A percentile compares a stretch with the other conserved stretches of the same genome.
Evolutionary conservation across 169 alveolate genomes (phyloP).

Genomic region (Plasmodium sp.): DNA sequence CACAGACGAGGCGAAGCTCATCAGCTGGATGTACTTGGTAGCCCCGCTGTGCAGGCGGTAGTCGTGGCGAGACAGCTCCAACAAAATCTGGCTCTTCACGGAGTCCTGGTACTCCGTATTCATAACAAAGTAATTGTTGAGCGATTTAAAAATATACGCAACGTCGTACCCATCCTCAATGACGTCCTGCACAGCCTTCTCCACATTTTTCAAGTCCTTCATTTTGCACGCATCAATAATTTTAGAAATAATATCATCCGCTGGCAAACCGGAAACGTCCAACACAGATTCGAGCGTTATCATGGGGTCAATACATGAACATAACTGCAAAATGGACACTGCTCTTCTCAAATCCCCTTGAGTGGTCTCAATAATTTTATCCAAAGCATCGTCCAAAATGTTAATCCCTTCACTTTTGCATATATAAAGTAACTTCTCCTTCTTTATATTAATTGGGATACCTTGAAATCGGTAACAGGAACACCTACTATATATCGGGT

Average conservation of each 20-base stretch:
- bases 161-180: constrained; percentile 73
- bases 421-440: constrained; percentile 90
- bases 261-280: constrained; percentile 79
- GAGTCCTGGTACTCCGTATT: constrained; percentile 33
- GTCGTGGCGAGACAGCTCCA: constrained; percentile 59
- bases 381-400: constrained; percentile 82
- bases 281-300: constrained; percentile 72
- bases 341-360: constrained; percentile 97
- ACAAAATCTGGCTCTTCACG: constrained; percentile 31
- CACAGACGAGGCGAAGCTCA: constrained; percentile 54
- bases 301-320: constrained; percentile 76
- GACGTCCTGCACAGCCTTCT: constrained; percentile 59
- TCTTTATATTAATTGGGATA: constrained; percentile 92
- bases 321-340: constrained; percentile 93
- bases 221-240: constrained; percentile 73
- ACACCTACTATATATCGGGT: constrained; percentile 97
- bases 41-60: constrained; percentile 64
- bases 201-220: constrained; percentile 49
- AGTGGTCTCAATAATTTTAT: constrained; percentile 88
- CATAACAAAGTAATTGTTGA: constrained; percentile 57
- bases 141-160: constrained; percentile 59
- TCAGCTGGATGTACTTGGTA: constrained; percentile 41
- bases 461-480: constrained; percentile 96
- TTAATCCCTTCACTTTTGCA: constrained; percentile 85
- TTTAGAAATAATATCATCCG: constrained; percentile 57